Evolutionary conservation across 495 filamentous ascomycete genomes (phyloP), one percentile per base, ranked within the genome.

Genomic region (Podospora bellae-mahoneyi): DNA sequence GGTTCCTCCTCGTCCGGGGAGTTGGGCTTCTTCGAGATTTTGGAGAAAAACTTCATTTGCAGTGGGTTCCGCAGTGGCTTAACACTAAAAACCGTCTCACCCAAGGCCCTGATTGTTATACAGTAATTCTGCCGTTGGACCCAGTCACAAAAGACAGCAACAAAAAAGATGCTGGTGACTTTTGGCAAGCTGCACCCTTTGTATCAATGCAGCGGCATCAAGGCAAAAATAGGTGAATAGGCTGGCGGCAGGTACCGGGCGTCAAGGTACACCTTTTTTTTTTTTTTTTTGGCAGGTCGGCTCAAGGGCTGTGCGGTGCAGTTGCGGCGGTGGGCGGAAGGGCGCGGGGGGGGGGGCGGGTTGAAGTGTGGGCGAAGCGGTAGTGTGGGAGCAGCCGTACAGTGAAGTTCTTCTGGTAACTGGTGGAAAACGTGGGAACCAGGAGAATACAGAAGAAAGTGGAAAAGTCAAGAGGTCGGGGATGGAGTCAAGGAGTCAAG

Each of bases 21-120:
- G 67, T 78, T 76, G 69, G 79, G 72, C 69, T 83, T 84, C 74
- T 83, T 86, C 70, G 80, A 78, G 75, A 84, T 85, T 76, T 82
- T 81, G 64, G 78, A 72, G 76, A 85, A 84, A 78, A 83, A 84
- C 79, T 84, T 85, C 84, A 86, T 85, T 84, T 71, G 69, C 66
- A 71, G 69, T 71, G 66, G 66, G 69, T 64, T 73, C 61, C 61
- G 69, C 55, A 60, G 66, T 60, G 67, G 57, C 64, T 60, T 66
- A 59, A 62, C 63, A 62, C 66, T 64, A 62, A 67, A 73, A 68
- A 70, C 27, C 48, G 68, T 70, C 56, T 44, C 65, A 68, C 39
- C 39, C 13, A 48, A 48, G 39, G 67, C 68, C 59, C 73, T 54
- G 65, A 75, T 74, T 72, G 69, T 73, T 69, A 26, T 58, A 58